A percentile compares a stretch with the other conserved stretches of the same genome.
phyloP scores from a whole-genome alignment of 805 yeast genomes.

The Suhomyces kilbournensis region DNA sequence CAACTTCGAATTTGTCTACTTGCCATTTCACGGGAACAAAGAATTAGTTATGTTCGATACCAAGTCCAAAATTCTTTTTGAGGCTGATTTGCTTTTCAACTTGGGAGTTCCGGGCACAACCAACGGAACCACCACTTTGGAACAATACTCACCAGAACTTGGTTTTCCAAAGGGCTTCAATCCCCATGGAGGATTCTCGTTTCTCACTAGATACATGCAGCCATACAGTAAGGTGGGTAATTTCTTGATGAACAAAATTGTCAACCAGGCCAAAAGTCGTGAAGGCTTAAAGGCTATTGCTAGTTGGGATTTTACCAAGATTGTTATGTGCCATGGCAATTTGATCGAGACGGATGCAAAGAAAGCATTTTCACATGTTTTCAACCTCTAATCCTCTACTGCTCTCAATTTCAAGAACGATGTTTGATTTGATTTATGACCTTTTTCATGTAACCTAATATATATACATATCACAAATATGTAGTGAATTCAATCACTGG shows the following conservation, averaged over 20 bases:
- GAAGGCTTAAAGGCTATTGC: constrained; percentile 19
- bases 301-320: constrained; percentile 22
- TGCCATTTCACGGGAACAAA: constrained; percentile 56
- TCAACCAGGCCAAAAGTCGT: constrained; percentile 13
- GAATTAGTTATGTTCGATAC: constrained; percentile 55
- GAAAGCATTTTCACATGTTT: constrained; percentile 21
- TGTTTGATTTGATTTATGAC: background rate
- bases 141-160: constrained; percentile 41
- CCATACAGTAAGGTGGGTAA: constrained; percentile 40
- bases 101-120: constrained; percentile 43
- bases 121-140: constrained; percentile 20
- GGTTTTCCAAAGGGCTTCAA: constrained; percentile 44
- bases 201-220: constrained; percentile 37
- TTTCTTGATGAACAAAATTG: constrained; percentile 22
- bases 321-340: constrained; percentile 44
- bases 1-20: constrained; percentile 52
- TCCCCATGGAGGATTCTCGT: constrained; percentile 47
- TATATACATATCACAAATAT: background rate
- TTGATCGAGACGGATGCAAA: constrained; percentile 43
- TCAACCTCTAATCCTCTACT: constrained; percentile 2
- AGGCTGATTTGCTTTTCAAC: constrained; percentile 62
- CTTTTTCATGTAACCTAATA: background rate
- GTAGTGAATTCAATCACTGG: background rate
- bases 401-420: background rate
- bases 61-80: constrained; percentile 46